Evolutionary conservation across 306 rosid genomes (phyloP), one percentile per base, ranked within the genome.

Genomic region (Coriaria nepalensis): DNA sequence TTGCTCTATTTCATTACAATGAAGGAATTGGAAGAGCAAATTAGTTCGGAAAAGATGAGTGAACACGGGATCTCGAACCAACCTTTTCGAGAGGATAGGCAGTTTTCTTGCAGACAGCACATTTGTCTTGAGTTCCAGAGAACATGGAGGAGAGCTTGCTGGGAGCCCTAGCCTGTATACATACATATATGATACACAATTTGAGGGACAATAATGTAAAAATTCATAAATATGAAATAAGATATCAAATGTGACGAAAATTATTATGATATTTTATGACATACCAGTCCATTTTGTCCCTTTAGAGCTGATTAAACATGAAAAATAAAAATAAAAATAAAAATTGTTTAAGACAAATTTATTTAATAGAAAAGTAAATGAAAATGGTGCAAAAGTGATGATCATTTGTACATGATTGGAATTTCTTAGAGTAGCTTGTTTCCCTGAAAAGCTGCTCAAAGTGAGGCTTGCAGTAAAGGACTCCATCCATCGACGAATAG

Each of bases 51-150:
- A 40, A 43, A 11, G n/a, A 10, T 14, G 33, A 35, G 4, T 15
- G 33, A 33, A 35, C 5, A 38, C 4, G 49, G 33, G 10, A 45
- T 15, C 46, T 6, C 66, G 36, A 20, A 20, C 29, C 29, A 29
- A 78, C 94, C 88, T 77, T 83, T 55, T 83, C 94, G 34, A 83
- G 59, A 38, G 90, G 94, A 60, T 83, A 83, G 9, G 77, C 94
- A 1, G 86, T 83, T 72, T 83, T 83, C 70, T 60, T 74, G 74
- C 94, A 83, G 20, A 67, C 49, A n/a, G 80, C 52, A 56, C 94
- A 83, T 72, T 83, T 83, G 4, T 83, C 94, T 61, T 74, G 80
- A n/a, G 94, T 83, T 47, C 94, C 94, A 42, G 90, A 83, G 68
- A 83, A 83, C 74, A 77, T 53, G 34, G 78, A 56, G 7, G 82